Evolutionary conservation across 768 basidiomycete species (phyloP), one percentile per base, ranked within the genome.

Genomic region (Tricholoma saponaceum): DNA sequence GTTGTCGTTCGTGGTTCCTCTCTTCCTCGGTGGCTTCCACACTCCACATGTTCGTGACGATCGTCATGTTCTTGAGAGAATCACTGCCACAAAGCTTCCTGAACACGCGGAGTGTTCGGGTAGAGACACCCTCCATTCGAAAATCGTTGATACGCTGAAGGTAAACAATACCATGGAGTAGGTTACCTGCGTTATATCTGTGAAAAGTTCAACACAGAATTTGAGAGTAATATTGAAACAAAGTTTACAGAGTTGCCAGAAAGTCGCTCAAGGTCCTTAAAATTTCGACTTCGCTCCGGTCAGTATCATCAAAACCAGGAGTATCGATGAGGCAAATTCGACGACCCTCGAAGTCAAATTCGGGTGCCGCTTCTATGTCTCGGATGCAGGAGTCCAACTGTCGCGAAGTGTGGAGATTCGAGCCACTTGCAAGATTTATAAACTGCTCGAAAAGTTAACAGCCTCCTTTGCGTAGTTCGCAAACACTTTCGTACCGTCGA

Each of bases 1-100:
- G 25, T 16, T 54, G 30, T 22, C 4, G 5, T 28, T 54, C 52
- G 7, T 33, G 28, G 3, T 18, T 78, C 71, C 60, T 74, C 66
- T 74, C 76, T 43, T 69, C n/a, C 56, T 65, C 71, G 44, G 59
- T 64, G 60, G 64, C 62, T 43, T 74, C 74, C 50, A 65, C 65
- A 4, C 66, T 68, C 76, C 77, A 78, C 75, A 71, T 79, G 51
- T 69, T 78, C 59, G 79, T 79, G 52, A 74, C 74, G 58, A 79
- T 68, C 49, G 75, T 70, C 51, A 79, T 78, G 61, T 80, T 78
- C 44, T 70, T 68, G 58, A 80, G 72, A 8, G 73, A 67, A 52
- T 59, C 68, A 22, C 72, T 71, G 28, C 77, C 77, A 62, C 78
- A 79, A n/a, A 79, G 68, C 54, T 75, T 69, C 52, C 70, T 69